phyloP scores from a whole-genome alignment of 164 flowering plant genomes.

The Taxillus chinensis region DNA sequence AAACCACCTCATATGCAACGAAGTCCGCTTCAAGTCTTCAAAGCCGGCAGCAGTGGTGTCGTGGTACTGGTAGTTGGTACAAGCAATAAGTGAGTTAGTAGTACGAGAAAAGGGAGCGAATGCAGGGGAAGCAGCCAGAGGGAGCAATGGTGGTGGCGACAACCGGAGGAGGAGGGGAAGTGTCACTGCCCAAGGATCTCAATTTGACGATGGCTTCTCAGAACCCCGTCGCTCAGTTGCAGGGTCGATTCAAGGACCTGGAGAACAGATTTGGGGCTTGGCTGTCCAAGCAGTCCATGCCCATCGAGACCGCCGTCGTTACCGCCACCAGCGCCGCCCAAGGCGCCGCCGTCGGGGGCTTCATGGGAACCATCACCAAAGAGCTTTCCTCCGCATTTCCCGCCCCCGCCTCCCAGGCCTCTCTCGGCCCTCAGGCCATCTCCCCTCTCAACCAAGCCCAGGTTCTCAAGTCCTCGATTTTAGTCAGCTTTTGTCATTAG shows the following conservation, averaged over 20 bases:
- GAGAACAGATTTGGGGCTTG: slow-evolving; percentile 49
- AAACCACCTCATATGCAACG: too few species aligned
- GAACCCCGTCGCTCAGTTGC: slow-evolving; percentile 52
- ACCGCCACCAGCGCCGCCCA: slow-evolving; percentile 65
- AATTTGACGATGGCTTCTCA: slow-evolving; percentile 13
- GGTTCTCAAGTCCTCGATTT: slow-evolving; percentile 21
- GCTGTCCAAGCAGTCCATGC: slow-evolving; percentile 72
- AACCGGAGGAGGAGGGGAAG: slow-evolving; percentile 21
- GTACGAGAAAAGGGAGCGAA: too few species aligned
- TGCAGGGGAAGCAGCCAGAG: slow-evolving; percentile 17
- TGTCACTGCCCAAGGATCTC: slow-evolving; percentile 11
- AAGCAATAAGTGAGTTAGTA: too few species aligned
- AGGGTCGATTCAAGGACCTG: slow-evolving; percentile 46
- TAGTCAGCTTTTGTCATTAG: too few species aligned
- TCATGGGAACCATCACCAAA: slow-evolving; percentile 72
- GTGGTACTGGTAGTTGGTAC: too few species aligned
- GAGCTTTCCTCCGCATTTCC: slow-evolving; percentile 41
- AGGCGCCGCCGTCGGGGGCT: slow-evolving; percentile 81
- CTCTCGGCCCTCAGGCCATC: slow-evolving; percentile 64
- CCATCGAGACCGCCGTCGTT: slow-evolving; percentile 80
- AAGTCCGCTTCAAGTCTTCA: too few species aligned
- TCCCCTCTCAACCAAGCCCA: slow-evolving; percentile 84
- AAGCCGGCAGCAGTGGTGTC: too few species aligned
- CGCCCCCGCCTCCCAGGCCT: slow-evolving; percentile 43
- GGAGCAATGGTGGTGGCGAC: slow-evolving; percentile 24